These are phyloP conservation scores for Claviceps humidiphila DNA, from an alignment of 2,329 filamentous ascomycete species.

Conservation along the genomic window DNA sequence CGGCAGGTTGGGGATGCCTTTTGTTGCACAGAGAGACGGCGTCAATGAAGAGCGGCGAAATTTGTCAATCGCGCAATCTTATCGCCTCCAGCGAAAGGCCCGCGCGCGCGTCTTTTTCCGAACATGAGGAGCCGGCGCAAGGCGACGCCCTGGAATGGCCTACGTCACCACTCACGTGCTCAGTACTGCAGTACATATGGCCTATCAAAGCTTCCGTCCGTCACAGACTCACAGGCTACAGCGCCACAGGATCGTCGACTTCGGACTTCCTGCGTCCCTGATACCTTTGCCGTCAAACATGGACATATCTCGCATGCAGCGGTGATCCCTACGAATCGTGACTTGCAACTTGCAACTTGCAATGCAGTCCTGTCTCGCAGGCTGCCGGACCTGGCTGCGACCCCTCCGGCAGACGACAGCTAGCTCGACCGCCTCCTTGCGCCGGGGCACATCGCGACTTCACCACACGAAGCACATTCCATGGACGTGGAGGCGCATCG, in stretches of 20 bases:
- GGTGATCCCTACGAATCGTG: slow-evolving; percentile 6
- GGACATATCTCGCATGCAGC: slow-evolving; percentile 5
- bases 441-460: slow-evolving; percentile 15
- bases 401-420: slow-evolving; percentile 18
- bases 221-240: background rate
- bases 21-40: background rate
- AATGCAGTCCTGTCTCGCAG: slow-evolving; percentile 32
- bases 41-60: background rate
- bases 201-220: background rate
- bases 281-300: slow-evolving; percentile 7
- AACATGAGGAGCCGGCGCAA: background rate
- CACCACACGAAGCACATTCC: slow-evolving; percentile 13
- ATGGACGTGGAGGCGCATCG: slow-evolving; percentile 9
- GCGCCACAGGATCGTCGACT: background rate
- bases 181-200: too few species aligned
- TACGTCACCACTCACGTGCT: slow-evolving; percentile 10
- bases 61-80: slow-evolving; percentile 1
- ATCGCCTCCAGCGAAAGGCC: background rate
- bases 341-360: slow-evolving; percentile 15
- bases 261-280: background rate
- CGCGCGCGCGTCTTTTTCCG: background rate
- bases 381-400: slow-evolving; percentile 32
- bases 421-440: slow-evolving; percentile 10
- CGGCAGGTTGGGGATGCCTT: background rate
- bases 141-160: background rate